Percentiles rank a stretch among this genome's conserved stretches.
phyloP scores from a whole-genome alignment of 495 filamentous ascomycete genomes.

The Glutinoglossum americanum region DNA sequence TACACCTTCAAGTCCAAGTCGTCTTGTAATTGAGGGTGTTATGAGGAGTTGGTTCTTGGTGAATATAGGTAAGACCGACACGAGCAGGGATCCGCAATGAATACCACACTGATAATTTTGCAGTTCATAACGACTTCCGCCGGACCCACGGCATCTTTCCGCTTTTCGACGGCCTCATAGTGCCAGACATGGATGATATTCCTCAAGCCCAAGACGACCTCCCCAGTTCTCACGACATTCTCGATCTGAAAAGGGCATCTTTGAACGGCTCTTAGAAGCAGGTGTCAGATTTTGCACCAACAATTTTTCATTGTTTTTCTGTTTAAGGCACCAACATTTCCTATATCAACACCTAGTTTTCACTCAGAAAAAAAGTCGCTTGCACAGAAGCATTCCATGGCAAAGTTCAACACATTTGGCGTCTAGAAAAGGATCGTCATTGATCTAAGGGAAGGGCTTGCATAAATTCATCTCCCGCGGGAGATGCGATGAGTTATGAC shows the following conservation, averaged over 20 bases:
- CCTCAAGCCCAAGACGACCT: constrained; percentile 10
- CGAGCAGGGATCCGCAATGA: neutral
- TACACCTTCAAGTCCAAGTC: constrained; percentile 52
- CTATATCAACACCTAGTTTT: neutral
- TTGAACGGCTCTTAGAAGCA: neutral
- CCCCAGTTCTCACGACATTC: neutral
- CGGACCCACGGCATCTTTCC: constrained; percentile 53
- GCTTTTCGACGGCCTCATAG: constrained; percentile 58
- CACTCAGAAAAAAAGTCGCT: neutral
- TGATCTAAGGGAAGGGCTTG: neutral
- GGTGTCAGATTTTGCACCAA: too few species aligned
- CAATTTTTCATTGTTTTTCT: neutral
- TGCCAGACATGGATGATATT: constrained; percentile 35
- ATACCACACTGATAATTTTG: constrained; percentile 9
- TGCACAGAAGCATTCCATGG: neutral
- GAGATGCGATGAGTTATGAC: neutral
- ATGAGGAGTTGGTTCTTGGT: constrained; percentile 85
- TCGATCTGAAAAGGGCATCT: neutral
- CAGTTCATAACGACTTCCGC: constrained; percentile 95
- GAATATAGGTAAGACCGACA: constrained; percentile 59
- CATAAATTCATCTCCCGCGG: neutral
- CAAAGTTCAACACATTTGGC: constrained; percentile 2
- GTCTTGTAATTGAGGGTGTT: constrained; percentile 56
- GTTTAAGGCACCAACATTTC: neutral
- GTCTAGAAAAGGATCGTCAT: neutral